Evolutionary conservation across 768 basidiomycete genomes (phyloP).

Genomic region (Termitomyces sp.): DNA sequence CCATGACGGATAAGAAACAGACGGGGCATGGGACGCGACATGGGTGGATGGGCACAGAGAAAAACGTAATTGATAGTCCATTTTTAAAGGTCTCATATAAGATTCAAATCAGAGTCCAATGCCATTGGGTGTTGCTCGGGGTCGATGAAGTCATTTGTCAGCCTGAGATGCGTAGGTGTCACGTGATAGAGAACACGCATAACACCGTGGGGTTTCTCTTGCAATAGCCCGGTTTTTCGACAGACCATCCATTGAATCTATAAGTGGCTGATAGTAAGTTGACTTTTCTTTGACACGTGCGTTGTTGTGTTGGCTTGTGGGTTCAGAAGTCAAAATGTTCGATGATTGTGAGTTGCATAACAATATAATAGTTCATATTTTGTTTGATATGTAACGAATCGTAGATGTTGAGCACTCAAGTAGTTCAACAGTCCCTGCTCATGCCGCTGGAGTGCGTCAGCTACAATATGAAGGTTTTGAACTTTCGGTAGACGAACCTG

Average conservation of each 20-base stretch:
- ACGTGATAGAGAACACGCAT: background rate
- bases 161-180: background rate
- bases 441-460: slow-evolving; percentile 39
- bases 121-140: background rate
- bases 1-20: slow-evolving; percentile 81
- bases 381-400: background rate
- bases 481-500: slow-evolving; percentile 50
- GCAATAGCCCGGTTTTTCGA: background rate
- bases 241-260: background rate
- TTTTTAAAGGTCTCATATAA: background rate
- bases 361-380: slow-evolving; percentile 5
- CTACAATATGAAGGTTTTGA: slow-evolving; percentile 90
- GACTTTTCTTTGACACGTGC: background rate
- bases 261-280: background rate
- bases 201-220: background rate
- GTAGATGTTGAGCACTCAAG: slow-evolving; percentile 85
- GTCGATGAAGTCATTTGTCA: background rate
- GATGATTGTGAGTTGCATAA: slow-evolving; percentile 53
- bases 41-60: slow-evolving; percentile 6
- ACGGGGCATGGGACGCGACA: slow-evolving; percentile 58
- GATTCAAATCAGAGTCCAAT: background rate
- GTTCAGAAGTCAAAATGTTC: slow-evolving; percentile 38
- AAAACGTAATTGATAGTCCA: background rate
- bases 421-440: slow-evolving; percentile 36
- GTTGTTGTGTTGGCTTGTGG: background rate